phyloP scores from a whole-genome alignment of 2,329 filamentous ascomycete genomes.

The Trichoderma harzianum region DNA sequence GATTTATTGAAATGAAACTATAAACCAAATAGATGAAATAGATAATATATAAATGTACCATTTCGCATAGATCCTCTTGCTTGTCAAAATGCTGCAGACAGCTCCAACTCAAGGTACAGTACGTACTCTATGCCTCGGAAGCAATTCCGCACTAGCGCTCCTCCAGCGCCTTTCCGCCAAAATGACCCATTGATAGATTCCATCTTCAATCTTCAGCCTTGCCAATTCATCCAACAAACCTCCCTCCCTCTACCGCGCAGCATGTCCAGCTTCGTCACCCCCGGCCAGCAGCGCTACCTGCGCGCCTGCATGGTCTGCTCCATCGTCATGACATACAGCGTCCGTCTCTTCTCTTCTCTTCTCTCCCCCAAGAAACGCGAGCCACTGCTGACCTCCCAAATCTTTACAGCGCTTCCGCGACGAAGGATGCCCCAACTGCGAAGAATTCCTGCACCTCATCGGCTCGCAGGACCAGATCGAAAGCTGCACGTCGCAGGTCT shows the following conservation, averaged over 20 bases:
- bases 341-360: constrained; percentile 39
- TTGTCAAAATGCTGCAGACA: background rate
- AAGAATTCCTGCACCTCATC: constrained; percentile 80
- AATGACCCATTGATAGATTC: background rate
- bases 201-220: constrained; percentile 3
- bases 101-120: background rate
- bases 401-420: constrained; percentile 70
- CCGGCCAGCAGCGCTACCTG: constrained; percentile 76
- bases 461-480: constrained; percentile 77
- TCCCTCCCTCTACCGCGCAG: background rate
- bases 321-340: constrained; percentile 78
- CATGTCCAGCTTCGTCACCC: constrained; percentile 34
- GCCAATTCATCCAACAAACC: background rate
- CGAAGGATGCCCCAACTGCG: constrained; percentile 94
- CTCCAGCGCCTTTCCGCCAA: constrained; percentile 4
- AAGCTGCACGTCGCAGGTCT: constrained; percentile 93
- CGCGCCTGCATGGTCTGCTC: constrained; percentile 99
- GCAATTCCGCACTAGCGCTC: constrained; percentile 16
- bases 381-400: background rate
- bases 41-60: background rate
- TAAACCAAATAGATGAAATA: background rate
- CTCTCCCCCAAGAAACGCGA: background rate
- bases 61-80: background rate
- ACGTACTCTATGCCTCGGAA: background rate
- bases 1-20: background rate